Evolutionary conservation across 73 alveolate genomes (phyloP).

Genomic region (Tetrahymena borealis): DNA sequence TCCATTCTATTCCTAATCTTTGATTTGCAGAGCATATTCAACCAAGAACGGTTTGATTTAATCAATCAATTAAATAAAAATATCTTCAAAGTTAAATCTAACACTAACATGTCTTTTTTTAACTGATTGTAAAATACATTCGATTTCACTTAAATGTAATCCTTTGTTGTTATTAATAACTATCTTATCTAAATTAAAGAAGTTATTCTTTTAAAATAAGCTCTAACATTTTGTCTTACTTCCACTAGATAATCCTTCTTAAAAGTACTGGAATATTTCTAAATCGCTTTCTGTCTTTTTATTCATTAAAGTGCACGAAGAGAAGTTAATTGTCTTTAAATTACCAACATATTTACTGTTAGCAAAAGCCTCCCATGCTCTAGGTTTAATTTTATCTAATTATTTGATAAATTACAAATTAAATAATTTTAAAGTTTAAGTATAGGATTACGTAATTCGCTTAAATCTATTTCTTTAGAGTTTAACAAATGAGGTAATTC

Average conservation of each 20-base stretch:
- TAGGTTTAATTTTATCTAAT: background rate
- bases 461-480: background rate
- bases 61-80: background rate
- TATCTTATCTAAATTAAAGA: background rate
- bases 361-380: background rate
- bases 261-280: background rate
- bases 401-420: background rate
- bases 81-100: background rate
- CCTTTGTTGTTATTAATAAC: background rate
- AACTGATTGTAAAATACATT: background rate
- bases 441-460: background rate
- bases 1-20: background rate
- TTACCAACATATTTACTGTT: background rate
- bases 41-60: background rate
- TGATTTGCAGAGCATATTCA: background rate
- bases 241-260: background rate
- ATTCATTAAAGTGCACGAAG: background rate
- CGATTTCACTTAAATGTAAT: background rate
- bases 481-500: background rate
- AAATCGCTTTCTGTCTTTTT: background rate
- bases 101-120: background rate
- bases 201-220: background rate
- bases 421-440: background rate
- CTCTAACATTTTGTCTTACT: background rate
- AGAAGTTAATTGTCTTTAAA: background rate